Base-by-base conservation (phyloP, 805 yeast species). In the Schwanniomyces vanrijiae region DNA sequence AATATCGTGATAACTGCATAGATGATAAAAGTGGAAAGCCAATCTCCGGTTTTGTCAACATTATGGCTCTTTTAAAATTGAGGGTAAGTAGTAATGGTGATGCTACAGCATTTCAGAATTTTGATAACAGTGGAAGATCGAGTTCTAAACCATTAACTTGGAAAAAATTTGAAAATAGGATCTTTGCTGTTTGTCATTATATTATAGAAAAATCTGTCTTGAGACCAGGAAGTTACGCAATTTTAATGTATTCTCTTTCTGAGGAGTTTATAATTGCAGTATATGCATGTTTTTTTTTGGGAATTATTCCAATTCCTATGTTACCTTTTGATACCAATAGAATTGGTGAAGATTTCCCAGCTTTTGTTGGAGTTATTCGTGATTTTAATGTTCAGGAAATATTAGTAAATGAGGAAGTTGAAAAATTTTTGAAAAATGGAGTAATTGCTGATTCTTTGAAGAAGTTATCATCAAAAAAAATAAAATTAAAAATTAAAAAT, bases 241-340 rank as follows among this genome's bases (percentile, higher is more conserved):
- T 90, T 3, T 69, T 94, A 56, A 84, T 90, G 84, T 90, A 89
- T 61, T 86, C 96, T 0, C 78, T 92, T 40, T 82, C 90, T 1
- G 96, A 91, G 47, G 98, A 94, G 51, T 92, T 81, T 59, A 81
- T 86, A 4, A 81, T 89, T 24, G 89, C 96, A 2, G 73, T 90
- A 1, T 82, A 84, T 64, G 97, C 99, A 0, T 92, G 98, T 61
- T 79, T 92, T 62, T 67, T 85, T 46, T 79, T 90, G 44, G 96
- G 97, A 7, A 47, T 90, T 4, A 76, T 88, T 2, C 89, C 94
- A 0, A 76, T 92, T 13, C 94, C 96, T 0, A 64, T 90, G 61
- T 70, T 83, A 8, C 90, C 95, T 0, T 67, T 90, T 35, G 90
- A 86, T 50, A 72, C 82, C 10, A 76, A 75, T 37, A 69, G 90